Conservation (phyloP, 805 yeast genomes). For the Spathaspora arborariae region DNA sequence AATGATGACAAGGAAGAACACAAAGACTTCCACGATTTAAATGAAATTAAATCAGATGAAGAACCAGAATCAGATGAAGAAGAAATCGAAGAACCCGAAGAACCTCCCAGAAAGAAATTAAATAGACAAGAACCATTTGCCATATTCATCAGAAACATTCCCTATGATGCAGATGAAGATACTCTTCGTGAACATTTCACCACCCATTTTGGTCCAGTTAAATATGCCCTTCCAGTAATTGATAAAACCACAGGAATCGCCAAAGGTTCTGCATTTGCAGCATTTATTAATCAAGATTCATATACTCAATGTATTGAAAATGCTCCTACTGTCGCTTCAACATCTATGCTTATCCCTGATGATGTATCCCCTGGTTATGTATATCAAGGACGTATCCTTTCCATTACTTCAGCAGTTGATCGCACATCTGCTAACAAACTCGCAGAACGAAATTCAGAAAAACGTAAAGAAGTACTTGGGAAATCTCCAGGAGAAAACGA, state of each 20-base stretch:
- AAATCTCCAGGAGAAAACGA: slow-evolving; percentile 78
- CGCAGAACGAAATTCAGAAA: slow-evolving; percentile 67
- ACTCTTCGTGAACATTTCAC: slow-evolving; percentile 69
- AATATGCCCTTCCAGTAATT: slow-evolving; percentile 89
- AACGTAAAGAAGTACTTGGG: slow-evolving; percentile 74
- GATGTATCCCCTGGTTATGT: slow-evolving; percentile 89
- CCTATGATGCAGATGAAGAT: slow-evolving; percentile 89
- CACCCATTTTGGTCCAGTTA: slow-evolving; percentile 75
- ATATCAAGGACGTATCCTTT: slow-evolving; percentile 85
- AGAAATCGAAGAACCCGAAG: slow-evolving; percentile 22
- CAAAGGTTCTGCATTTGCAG: slow-evolving; percentile 93
- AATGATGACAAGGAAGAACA: slow-evolving; percentile 33
- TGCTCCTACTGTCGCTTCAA: slow-evolving; percentile 68
- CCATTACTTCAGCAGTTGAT: slow-evolving; percentile 81
- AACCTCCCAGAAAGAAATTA: slow-evolving; percentile 29
- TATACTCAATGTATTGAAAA: slow-evolving; percentile 64
- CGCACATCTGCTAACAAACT: slow-evolving; percentile 75
- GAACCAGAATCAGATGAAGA: slow-evolving; percentile 27
- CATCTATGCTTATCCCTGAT: slow-evolving; percentile 79
- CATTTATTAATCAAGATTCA: slow-evolving; percentile 61
- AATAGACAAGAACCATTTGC: slow-evolving; percentile 71
- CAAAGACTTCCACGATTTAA: slow-evolving; percentile 24
- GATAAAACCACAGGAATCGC: slow-evolving; percentile 85
- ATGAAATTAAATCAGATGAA: slow-evolving; percentile 30
- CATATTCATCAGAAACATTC: slow-evolving; percentile 86